Evolutionary conservation across 2,329 filamentous ascomycete species (phyloP).

Genomic region (Paracoccidioides brasiliensis): DNA sequence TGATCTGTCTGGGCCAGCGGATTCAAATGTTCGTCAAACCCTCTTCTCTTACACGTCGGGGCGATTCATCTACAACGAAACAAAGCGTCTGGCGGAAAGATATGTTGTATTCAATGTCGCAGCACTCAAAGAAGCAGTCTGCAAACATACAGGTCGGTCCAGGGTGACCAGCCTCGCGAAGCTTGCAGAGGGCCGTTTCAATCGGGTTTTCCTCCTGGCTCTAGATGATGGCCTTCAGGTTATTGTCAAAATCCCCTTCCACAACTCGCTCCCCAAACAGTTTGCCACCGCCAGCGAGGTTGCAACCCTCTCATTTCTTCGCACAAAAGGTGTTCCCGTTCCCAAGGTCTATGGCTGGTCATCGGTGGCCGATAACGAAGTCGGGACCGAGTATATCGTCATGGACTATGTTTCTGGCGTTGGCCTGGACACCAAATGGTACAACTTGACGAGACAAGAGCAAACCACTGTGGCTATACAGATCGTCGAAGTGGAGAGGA

Average conservation of each 20-base stretch:
- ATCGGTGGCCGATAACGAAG: constrained; percentile 20
- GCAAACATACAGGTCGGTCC: constrained; percentile 2
- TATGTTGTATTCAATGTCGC: constrained; percentile 3
- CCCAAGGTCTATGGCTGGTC: constrained; percentile 24
- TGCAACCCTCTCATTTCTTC: constrained; percentile 22
- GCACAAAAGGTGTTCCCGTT: constrained; percentile 20
- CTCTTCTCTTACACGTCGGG: constrained; percentile 5
- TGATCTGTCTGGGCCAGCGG: too few relatives aligned
- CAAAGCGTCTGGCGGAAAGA: neutral
- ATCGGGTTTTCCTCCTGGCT: constrained; percentile 12
- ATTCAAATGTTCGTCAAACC: neutral
- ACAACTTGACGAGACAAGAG: constrained; percentile 6
- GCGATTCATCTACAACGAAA: constrained; percentile 4
- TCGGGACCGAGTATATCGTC: constrained; percentile 29
- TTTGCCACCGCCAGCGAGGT: constrained; percentile 21
- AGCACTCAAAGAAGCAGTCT: constrained; percentile 6
- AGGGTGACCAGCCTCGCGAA: constrained; percentile 10
- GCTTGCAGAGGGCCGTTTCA: constrained; percentile 15
- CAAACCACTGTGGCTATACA: constrained; percentile 10
- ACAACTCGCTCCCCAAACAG: constrained; percentile 10
- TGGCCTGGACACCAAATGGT: constrained; percentile 22
- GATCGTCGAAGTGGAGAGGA: constrained; percentile 15
- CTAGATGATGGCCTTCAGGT: constrained; percentile 11
- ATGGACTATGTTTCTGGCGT: constrained; percentile 24
- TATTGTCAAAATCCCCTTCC: constrained; percentile 15